phyloP scores from a whole-genome alignment of 768 basidiomycete species.

The Lactarius evosmus region DNA sequence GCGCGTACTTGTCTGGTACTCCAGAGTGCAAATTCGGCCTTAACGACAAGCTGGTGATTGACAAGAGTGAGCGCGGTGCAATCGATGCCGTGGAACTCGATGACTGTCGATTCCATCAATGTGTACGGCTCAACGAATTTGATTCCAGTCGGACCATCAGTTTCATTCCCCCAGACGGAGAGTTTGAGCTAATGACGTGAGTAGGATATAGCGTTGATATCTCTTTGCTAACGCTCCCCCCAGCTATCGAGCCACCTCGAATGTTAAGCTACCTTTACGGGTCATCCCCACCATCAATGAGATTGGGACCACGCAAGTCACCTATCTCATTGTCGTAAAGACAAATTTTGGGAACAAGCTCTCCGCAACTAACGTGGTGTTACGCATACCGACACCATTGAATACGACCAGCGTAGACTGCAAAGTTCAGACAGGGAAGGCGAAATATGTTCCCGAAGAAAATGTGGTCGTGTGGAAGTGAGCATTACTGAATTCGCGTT shows the following conservation, averaged over 20 bases:
- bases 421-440: conserved; percentile 90
- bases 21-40: conserved; percentile 99
- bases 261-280: conserved; percentile 90
- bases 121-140: conserved; percentile 92
- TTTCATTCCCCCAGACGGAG: conserved; percentile 97
- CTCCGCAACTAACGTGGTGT: conserved; percentile 86
- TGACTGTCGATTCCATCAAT: conserved; percentile 98
- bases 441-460: conserved; percentile 94
- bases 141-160: conserved; percentile 92
- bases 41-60: conserved; percentile 97
- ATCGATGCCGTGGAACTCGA: conserved; percentile 89
- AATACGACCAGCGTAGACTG: conserved; percentile 92
- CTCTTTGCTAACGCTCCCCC: conserved; percentile 7
- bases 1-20: conserved; percentile 93
- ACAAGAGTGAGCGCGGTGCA: conserved; percentile 65
- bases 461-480: conserved; percentile 99
- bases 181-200: conserved; percentile 96
- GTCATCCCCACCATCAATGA: conserved; percentile 91
- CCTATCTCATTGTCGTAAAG: conserved; percentile 84
- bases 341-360: conserved; percentile 90
- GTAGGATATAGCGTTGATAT: conserved; percentile 30
- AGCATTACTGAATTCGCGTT: conserved; percentile 35
- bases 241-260: conserved; percentile 94
- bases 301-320: conserved; percentile 86
- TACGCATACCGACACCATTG: conserved; percentile 93